Conservation (phyloP, 2,329 filamentous ascomycete species). For the Neonectria punicea region DNA sequence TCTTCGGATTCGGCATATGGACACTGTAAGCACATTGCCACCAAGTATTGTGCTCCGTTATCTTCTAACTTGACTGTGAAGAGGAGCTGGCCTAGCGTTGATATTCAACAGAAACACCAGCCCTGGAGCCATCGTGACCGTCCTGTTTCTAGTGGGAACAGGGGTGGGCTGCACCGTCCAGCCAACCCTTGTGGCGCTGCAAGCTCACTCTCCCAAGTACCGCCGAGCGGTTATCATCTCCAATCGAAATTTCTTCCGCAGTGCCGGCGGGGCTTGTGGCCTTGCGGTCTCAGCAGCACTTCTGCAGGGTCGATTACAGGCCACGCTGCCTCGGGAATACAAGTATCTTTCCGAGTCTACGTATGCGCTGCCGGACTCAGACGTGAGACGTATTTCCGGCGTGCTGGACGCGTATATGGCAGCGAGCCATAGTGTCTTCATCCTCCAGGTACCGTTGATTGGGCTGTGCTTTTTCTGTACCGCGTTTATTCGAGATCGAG, state of each 20-base stretch:
- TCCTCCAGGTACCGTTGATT: conserved; percentile 19
- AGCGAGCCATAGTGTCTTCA: conserved; percentile 21
- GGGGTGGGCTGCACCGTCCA: conserved; percentile 63
- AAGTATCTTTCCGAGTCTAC: conserved; percentile 21
- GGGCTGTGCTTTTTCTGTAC: conserved; percentile 19
- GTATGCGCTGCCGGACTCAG: conserved; percentile 14
- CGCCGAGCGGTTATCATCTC: conserved; percentile 72
- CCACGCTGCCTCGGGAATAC: conserved; percentile 37
- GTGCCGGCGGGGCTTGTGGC: conserved; percentile 65
- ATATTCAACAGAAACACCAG: conserved; percentile 58
- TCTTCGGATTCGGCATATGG: conserved; percentile 51
- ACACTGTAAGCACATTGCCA: conserved; percentile 41
- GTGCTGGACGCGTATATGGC: conserved; percentile 24
- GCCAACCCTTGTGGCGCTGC: conserved; percentile 64
- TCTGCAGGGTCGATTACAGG: conserved; percentile 45
- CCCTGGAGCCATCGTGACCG: conserved; percentile 59
- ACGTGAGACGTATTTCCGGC: not conserved
- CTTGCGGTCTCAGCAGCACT: conserved; percentile 67
- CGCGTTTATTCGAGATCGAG: conserved; percentile 20
- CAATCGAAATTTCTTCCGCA: conserved; percentile 70
- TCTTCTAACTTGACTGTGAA: conserved; percentile 8
- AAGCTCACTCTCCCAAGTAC: conserved; percentile 65
- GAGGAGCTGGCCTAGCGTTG: conserved; percentile 62
- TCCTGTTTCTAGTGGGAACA: conserved; percentile 59
- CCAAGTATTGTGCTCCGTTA: not conserved